Percentiles rank a stretch among this genome's conserved stretches.
These are phyloP conservation scores for Colletotrichum eremochloae DNA, from an alignment of 2,329 filamentous ascomycete genomes.

Conservation along the genomic window DNA sequence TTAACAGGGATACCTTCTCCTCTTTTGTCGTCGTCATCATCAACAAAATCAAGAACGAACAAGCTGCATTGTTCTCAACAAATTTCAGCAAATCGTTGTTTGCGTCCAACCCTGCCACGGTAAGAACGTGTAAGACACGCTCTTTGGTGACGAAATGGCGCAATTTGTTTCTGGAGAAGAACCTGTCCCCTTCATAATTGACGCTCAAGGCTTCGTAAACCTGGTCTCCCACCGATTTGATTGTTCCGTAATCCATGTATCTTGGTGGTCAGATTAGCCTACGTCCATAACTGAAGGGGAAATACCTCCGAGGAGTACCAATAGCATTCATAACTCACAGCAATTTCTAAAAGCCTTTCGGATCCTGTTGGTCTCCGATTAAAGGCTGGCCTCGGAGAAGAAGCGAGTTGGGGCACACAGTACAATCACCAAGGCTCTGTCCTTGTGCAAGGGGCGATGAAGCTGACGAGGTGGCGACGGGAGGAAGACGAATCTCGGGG, in stretches of 20 bases:
- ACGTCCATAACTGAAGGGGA: neutral
- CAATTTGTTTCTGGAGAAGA: neutral
- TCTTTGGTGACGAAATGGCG: neutral
- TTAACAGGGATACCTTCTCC: neutral
- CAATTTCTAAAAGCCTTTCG: neutral
- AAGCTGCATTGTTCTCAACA: neutral
- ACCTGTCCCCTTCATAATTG: neutral
- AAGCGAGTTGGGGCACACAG: neutral
- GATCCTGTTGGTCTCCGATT: neutral
- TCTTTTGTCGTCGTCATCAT: neutral
- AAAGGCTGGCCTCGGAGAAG: neutral
- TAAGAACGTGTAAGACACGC: neutral
- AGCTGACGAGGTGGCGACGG: neutral
- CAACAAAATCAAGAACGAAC: conserved; percentile 2
- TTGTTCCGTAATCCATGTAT: neutral
- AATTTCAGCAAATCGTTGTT: neutral
- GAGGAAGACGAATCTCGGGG: neutral
- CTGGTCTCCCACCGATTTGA: neutral
- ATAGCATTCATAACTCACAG: neutral
- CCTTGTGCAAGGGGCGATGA: neutral
- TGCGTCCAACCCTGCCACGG: neutral
- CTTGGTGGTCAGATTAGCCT: neutral
- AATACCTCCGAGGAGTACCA: too few species aligned
- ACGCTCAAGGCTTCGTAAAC: neutral
- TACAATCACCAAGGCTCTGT: neutral